Evolutionary conservation across 192 early-diverging fungal genomes (phyloP).

Genomic region (Mortierella alpina): DNA sequence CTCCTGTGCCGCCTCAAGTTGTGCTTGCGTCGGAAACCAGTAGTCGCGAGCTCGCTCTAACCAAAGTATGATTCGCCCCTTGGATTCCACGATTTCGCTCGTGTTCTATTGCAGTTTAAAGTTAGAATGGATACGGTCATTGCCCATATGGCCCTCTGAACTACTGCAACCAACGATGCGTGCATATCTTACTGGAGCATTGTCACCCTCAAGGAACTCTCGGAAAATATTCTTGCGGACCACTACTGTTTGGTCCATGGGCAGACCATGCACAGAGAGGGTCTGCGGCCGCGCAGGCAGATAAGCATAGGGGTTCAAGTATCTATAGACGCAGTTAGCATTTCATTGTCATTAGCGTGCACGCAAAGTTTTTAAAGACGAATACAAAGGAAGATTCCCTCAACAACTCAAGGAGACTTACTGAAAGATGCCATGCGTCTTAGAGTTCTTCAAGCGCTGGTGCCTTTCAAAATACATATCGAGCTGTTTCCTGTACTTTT

Average conservation of each 20-base stretch:
- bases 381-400: conserved; percentile 13
- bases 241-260: conserved; percentile 25
- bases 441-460: conserved; percentile 38
- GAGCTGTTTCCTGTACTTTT: conserved; percentile 64
- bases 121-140: neutral
- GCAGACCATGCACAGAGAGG: conserved; percentile 20
- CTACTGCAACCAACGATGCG: neutral
- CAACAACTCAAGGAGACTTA: conserved; percentile 51
- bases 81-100: conserved; percentile 26
- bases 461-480: conserved; percentile 52
- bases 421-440: conserved; percentile 45
- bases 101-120: conserved; percentile 10
- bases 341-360: conserved; percentile 27
- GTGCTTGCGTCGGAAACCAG: conserved; percentile 44
- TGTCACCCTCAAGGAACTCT: conserved; percentile 39
- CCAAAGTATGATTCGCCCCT: conserved; percentile 29
- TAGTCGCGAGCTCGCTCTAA: conserved; percentile 34
- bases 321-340: conserved; percentile 4
- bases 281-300: conserved; percentile 40
- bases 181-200: conserved; percentile 15
- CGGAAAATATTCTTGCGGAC: conserved; percentile 46
- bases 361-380: neutral
- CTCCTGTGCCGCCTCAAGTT: conserved; percentile 21
- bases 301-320: conserved; percentile 48
- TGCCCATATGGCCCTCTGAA: too few relatives aligned